Evolutionary conservation across 768 basidiomycete species (phyloP).

Genomic region (Xerocomellus amylosporus): DNA sequence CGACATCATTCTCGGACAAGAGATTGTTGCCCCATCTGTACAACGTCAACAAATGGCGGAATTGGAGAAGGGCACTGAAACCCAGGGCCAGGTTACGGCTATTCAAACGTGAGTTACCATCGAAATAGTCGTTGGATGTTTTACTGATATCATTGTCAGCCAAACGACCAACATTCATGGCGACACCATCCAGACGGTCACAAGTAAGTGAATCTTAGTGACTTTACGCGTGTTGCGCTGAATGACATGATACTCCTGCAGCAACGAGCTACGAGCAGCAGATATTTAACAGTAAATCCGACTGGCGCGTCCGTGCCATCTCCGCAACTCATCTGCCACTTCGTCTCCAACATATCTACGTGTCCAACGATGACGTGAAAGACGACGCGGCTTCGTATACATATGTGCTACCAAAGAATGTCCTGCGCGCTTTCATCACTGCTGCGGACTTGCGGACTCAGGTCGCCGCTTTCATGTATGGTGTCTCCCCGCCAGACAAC

Average conservation of each 20-base stretch:
- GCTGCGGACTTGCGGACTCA: slow-evolving; percentile 95
- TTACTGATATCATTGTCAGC: slow-evolving; percentile 31
- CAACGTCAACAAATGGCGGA: slow-evolving; percentile 99
- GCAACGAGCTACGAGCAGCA: slow-evolving; percentile 98
- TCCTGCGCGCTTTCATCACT: slow-evolving; percentile 89
- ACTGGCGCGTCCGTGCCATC: slow-evolving; percentile 98
- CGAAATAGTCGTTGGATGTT: neutral
- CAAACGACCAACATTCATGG: slow-evolving; percentile 98
- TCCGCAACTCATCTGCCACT: slow-evolving; percentile 95
- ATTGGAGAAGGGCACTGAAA: slow-evolving; percentile 93
- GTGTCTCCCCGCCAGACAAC: slow-evolving; percentile 91
- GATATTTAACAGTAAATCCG: slow-evolving; percentile 98
- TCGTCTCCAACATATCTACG: slow-evolving; percentile 97
- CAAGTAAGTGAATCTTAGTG: slow-evolving; percentile 53
- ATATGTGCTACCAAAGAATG: slow-evolving; percentile 96
- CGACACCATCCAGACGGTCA: slow-evolving; percentile 92
- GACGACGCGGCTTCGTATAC: slow-evolving; percentile 95
- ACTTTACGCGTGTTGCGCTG: neutral
- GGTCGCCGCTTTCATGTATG: slow-evolving; percentile 92
- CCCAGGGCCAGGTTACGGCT: slow-evolving; percentile 92
- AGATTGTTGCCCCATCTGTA: slow-evolving; percentile 92
- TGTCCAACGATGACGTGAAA: slow-evolving; percentile 98
- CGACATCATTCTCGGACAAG: slow-evolving; percentile 98
- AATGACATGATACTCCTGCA: slow-evolving; percentile 25
- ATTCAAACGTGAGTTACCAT: slow-evolving; percentile 68